Evolutionary conservation across 805 yeast genomes (phyloP).

Genomic region (Starmerella apicola): DNA sequence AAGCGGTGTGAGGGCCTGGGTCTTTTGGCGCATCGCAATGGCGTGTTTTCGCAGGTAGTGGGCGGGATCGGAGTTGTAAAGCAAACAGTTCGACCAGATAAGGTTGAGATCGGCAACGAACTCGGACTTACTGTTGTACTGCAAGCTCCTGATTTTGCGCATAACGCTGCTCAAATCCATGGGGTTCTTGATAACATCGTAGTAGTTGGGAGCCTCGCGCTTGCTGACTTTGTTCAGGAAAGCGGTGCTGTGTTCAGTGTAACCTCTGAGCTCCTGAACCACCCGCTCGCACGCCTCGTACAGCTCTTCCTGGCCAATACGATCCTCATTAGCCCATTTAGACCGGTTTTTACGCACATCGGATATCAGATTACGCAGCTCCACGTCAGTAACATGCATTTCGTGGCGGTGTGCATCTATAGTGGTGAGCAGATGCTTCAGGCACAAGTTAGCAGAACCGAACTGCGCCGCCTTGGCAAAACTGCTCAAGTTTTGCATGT

Average conservation of each 20-base stretch:
- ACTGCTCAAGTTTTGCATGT: constrained; percentile 2
- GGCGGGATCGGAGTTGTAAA: constrained; percentile 87
- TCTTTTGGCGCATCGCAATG: constrained; percentile 86
- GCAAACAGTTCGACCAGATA: constrained; percentile 88
- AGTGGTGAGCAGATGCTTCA: constrained; percentile 66
- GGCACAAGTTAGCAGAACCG: constrained; percentile 65
- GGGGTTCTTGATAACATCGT: constrained; percentile 76
- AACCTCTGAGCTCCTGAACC: constrained; percentile 74
- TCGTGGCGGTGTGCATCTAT: constrained; percentile 74
- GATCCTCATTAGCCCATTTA: constrained; percentile 93
- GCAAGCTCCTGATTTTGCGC: constrained; percentile 73
- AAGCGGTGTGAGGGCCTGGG: constrained; percentile 59
- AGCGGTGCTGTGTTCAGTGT: constrained; percentile 93
- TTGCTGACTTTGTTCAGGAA: constrained; percentile 92
- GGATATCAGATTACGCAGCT: constrained; percentile 69
- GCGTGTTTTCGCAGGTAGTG: constrained; percentile 89
- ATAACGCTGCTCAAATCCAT: constrained; percentile 94
- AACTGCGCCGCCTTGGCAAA: constrained; percentile 32
- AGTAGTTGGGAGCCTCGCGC: constrained; percentile 95
- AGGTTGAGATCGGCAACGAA: constrained; percentile 93
- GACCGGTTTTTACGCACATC: constrained; percentile 93
- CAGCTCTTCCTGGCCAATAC: constrained; percentile 92
- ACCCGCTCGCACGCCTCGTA: constrained; percentile 97
- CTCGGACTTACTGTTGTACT: constrained; percentile 70
- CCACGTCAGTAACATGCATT: constrained; percentile 60